Base-by-base conservation (phyloP, 768 basidiomycete genomes). In the Tricholoma hemisulphureum region DNA sequence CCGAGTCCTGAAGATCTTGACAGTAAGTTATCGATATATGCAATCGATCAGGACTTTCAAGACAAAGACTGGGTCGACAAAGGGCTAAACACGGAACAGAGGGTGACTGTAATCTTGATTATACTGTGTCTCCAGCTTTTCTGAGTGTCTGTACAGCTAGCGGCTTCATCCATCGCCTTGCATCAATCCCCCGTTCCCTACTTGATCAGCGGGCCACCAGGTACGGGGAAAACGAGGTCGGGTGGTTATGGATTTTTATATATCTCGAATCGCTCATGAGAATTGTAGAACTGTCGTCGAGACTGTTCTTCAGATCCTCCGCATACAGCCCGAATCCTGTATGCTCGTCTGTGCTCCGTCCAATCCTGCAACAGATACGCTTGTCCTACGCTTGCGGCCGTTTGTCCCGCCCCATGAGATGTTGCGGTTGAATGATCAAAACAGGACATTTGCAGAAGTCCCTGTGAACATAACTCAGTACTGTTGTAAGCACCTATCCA, bases 181-280 rank as follows among this genome's bases (percentile, higher is more conserved):
- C 71, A 76, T 58, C 73, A 77, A 53, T 80, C 75, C 14, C 72
- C 76, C n/a, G 73, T 80, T 2, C 81, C 80, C 0, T 78, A 78
- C 56, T 64, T 82, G 2, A 80, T 82, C 55, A 73, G 74, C 53
- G 81, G 81, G 1, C 81, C 81, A 13, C 79, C 81, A 16, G 81
- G 81, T 1, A 82, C 81, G 18, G 81, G 80, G 18, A 82, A 82
- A 65, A 82, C 80, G n/a, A 75, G 77, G 79, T 77, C 20, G 28
- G 26, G 21, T 41, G 4, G 16, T 35, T 56, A 1, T 53, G 6
- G 3, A 49, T 24, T 26, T 23, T 5, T 16, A 34, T 37, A 43
- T 24, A 9, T 45, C 31, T 37, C 18, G 28, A 28, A 16, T 13
- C 45, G 29, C 50, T 24, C 51, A 43, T 46, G 2, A 1, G n/a